Evolutionary conservation across 1,139 yeast species (phyloP), one percentile per base, ranked within the genome.

Genomic region (Dujonia santamariae): DNA sequence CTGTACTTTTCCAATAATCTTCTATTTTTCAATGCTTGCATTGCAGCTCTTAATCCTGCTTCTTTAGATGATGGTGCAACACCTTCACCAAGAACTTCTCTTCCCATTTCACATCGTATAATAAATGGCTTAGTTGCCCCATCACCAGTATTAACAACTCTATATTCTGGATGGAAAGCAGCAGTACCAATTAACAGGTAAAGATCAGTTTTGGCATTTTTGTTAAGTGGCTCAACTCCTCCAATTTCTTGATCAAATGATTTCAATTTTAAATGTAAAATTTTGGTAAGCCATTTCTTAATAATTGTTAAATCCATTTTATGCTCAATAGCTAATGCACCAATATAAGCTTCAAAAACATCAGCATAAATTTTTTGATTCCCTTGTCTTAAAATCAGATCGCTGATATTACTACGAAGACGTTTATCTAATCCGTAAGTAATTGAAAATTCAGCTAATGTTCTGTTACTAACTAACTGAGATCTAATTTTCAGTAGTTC

Each of bases 341-440:
- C 97, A 26, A 90, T 71, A 50, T 88, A 90, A 0, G 97, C 96
- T 58, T 90, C 97, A 55, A 90, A 85, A 1, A 84, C 73, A 60
- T 85, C 95, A 0, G 95, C 90, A 47, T 69, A 67, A 3, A 79
- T 65, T 50, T 84, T 85, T 42, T 64, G 72, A 31, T 58, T 64
- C 5, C 74, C 74, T 22, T 52, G 53, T 32, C 53, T 48, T 30
- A 64, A 53, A 2, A 53, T 48, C 3, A 47, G 48, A 34, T 67
- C 72, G 35, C 64, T 62, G 31, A 70, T 61, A 36, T 63, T 69
- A 31, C 76, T 66, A 41, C 72, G 67, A 42, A 88, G 66, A 41
- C 67, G 66, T 40, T 75, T 68, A 43, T 82, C 84, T 43, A 92
- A 75, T 1, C 81, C 84, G 56, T 94, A 94, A 14, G 70, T 54